Percentiles rank a stretch among this genome's conserved stretches.
These are phyloP conservation scores for Hypoxylon sp. DNA, from an alignment of 2,329 filamentous ascomycete genomes.

Conservation along the genomic window DNA sequence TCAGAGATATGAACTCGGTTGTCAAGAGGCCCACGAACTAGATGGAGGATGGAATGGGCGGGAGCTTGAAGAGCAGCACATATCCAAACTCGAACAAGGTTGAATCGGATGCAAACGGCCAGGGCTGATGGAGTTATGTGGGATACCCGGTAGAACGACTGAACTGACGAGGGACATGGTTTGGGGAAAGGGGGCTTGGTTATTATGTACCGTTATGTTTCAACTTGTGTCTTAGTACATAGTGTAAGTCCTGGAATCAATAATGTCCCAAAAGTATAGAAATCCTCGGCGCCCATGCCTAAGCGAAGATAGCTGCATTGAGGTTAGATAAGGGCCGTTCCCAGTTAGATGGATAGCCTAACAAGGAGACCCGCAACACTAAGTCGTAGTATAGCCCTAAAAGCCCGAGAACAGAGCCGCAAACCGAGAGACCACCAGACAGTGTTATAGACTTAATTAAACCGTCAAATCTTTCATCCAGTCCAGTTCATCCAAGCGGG, in stretches of 20 bases:
- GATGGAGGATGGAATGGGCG: conserved; percentile 32
- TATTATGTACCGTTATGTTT: background rate
- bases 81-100: background rate
- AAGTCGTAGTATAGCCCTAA: background rate
- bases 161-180: background rate
- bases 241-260: background rate
- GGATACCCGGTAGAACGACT: background rate
- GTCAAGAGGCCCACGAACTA: conserved; percentile 21
- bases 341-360: no score
- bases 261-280: background rate
- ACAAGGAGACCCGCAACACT: conserved; percentile 9
- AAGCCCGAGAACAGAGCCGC: background rate
- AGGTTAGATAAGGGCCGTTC: no score
- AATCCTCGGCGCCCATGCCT: background rate
- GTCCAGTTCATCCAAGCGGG: conserved; percentile 16
- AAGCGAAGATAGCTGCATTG: background rate
- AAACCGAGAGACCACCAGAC: conserved; percentile 8
- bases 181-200: background rate
- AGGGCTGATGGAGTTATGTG: background rate
- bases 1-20: conserved; percentile 28
- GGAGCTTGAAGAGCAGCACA: conserved; percentile 17
- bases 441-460: background rate
- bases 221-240: background rate
- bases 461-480: background rate
- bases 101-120: background rate